Conservation (phyloP, 768 basidiomycete species). For the Lentinus brumalis region DNA sequence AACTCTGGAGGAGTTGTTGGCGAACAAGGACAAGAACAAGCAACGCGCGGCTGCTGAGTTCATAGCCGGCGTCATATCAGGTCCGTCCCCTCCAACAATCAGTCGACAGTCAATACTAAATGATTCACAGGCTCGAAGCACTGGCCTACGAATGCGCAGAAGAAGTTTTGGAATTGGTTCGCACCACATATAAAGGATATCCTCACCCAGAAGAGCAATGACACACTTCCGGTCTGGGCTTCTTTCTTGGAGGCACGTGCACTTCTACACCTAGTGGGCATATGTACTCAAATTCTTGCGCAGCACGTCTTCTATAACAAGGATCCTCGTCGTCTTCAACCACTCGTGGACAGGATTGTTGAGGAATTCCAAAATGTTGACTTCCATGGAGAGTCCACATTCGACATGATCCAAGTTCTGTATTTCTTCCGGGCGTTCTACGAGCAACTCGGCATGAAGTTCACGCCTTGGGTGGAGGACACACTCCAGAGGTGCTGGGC, state of each 20-base stretch:
- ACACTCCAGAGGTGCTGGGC: constrained; percentile 69
- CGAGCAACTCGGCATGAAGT: constrained; percentile 79
- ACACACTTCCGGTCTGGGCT: constrained; percentile 79
- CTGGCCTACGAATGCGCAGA: constrained; percentile 76
- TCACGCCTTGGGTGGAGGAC: constrained; percentile 74
- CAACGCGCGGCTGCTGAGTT: constrained; percentile 88
- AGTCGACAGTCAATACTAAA: neutral
- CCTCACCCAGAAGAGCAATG: constrained; percentile 72
- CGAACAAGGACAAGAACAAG: constrained; percentile 79
- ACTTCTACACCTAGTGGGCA: neutral
- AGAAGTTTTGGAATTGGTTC: constrained; percentile 80
- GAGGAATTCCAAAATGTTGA: constrained; percentile 66
- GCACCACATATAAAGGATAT: constrained; percentile 64
- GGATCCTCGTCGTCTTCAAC: constrained; percentile 83
- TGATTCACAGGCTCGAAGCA: constrained; percentile 69
- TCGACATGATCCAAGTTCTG: constrained; percentile 73
- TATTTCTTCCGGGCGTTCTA: constrained; percentile 71
- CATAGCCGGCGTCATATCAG: constrained; percentile 70
- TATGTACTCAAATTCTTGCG: neutral
- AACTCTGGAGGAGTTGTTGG: constrained; percentile 61
- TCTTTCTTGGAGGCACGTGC: constrained; percentile 69
- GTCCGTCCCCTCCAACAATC: constrained; percentile 33
- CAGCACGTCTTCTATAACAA: constrained; percentile 78
- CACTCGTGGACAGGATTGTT: constrained; percentile 74
- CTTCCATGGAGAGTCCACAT: constrained; percentile 80